These are phyloP conservation scores for Colletotrichum eleusines DNA, from an alignment of 2,329 filamentous ascomycete species.

Conservation along the genomic window DNA sequence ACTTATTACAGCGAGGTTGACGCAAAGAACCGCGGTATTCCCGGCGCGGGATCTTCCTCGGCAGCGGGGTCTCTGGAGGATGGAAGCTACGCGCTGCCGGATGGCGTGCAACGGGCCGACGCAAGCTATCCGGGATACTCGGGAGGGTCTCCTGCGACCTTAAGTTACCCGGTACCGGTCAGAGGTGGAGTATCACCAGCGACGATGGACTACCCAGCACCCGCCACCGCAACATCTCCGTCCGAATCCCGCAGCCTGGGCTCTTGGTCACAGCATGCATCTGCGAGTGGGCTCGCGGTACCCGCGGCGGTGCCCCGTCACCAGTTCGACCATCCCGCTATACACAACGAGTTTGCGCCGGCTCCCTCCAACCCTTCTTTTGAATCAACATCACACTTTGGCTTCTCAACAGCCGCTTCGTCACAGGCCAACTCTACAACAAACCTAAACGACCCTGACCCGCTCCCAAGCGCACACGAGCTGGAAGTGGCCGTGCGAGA, in stretches of 20 bases:
- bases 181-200: slow-evolving; percentile 3
- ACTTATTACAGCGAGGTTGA: slow-evolving; percentile 36
- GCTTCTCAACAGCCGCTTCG: slow-evolving; percentile 10
- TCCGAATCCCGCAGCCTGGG: neutral
- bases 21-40: slow-evolving; percentile 22
- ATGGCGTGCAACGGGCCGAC: slow-evolving; percentile 10
- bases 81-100: slow-evolving; percentile 22
- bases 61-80: slow-evolving; percentile 16
- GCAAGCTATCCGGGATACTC: neutral
- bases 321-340: slow-evolving; percentile 33
- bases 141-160: slow-evolving; percentile 1
- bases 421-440: slow-evolving; percentile 32
- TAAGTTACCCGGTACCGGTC: slow-evolving; percentile 12
- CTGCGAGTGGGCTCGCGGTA: slow-evolving; percentile 4
- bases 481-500: slow-evolving; percentile 36
- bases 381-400: slow-evolving; percentile 12
- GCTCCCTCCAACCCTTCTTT: slow-evolving; percentile 11
- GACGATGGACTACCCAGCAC: slow-evolving; percentile 5
- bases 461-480: slow-evolving; percentile 35
- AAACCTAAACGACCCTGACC: slow-evolving; percentile 30
- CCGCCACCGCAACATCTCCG: neutral
- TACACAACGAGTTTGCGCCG: slow-evolving; percentile 31
- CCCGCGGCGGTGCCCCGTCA: slow-evolving; percentile 21
- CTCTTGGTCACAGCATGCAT: slow-evolving; percentile 8
- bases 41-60: slow-evolving; percentile 21